A percentile compares a stretch with the other conserved stretches of the same genome.
Evolutionary conservation across 306 rosid species (phyloP).

Genomic region (Medicago lupulina): DNA sequence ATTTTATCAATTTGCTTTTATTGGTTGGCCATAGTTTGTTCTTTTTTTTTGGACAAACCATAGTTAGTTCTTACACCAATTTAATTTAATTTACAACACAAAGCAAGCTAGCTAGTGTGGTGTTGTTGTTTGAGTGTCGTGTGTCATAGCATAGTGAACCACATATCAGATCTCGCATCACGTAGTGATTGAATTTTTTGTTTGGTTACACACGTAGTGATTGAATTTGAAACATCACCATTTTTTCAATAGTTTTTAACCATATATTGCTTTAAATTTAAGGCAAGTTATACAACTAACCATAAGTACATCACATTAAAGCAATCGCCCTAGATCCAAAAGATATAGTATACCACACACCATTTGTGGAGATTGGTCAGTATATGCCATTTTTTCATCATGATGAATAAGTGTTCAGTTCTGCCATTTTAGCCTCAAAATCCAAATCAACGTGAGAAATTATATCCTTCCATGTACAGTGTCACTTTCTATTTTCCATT

Average conservation of each 20-base stretch:
- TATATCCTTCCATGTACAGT: too few species aligned
- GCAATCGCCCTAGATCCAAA: too few species aligned
- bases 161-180: not conserved
- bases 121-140: conserved; percentile 17
- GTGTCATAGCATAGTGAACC: not conserved
- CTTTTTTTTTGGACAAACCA: too few species aligned
- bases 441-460: not conserved
- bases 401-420: too few species aligned
- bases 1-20: not conserved
- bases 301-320: conserved; percentile 12
- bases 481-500: not conserved
- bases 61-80: not conserved
- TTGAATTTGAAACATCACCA: conserved; percentile 37
- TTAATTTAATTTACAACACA: not conserved
- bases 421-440: not conserved
- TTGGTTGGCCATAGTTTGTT: not conserved
- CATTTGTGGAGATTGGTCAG: not conserved
- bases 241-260: conserved; percentile 1
- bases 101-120: not conserved
- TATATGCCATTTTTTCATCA: not conserved
- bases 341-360: not conserved
- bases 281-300: conserved; percentile 32
- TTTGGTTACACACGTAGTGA: not conserved
- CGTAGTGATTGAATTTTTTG: conserved; percentile 21
- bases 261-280: conserved; percentile 19